Evolutionary conservation across 371 early-diverging fungal species (phyloP).

Genomic region (Fennellomyces sp.): DNA sequence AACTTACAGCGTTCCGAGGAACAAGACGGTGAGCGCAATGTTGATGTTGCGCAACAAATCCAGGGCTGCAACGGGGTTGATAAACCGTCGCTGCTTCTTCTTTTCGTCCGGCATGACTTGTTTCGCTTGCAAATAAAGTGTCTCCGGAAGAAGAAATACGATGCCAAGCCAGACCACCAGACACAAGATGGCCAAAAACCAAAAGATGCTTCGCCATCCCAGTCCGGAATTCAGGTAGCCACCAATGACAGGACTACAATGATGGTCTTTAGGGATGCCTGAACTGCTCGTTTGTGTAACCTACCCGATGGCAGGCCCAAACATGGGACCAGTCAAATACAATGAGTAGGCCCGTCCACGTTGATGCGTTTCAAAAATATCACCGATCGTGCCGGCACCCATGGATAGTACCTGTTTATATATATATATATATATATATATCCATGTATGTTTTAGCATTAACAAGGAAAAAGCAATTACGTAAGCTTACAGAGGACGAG

Average conservation of each 20-base stretch:
- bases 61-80: constrained; percentile 40
- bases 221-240: constrained; percentile 45
- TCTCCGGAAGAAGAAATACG: constrained; percentile 44
- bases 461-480: not conserved
- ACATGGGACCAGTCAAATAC: constrained; percentile 36
- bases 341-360: constrained; percentile 42
- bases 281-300: not conserved
- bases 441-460: not conserved
- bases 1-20: constrained; percentile 39
- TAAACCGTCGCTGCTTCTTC: not conserved
- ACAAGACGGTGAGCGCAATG: constrained; percentile 29
- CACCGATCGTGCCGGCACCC: constrained; percentile 51
- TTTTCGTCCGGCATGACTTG: not conserved
- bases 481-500: constrained; percentile 29
- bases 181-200: constrained; percentile 31
- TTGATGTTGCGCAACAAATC: constrained; percentile 27
- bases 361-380: constrained; percentile 41
- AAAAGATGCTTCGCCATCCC: constrained; percentile 50
- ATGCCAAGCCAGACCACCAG: constrained; percentile 28
- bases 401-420: constrained; percentile 37
- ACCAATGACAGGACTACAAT: constrained; percentile 41
- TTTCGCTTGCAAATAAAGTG: constrained; percentile 14
- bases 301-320: constrained; percentile 44
- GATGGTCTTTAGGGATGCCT: not conserved
- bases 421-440: not conserved